Evolutionary conservation across 1,139 yeast species (phyloP), one percentile per base, ranked within the genome.

Genomic region (Taiozyma sp.): DNA sequence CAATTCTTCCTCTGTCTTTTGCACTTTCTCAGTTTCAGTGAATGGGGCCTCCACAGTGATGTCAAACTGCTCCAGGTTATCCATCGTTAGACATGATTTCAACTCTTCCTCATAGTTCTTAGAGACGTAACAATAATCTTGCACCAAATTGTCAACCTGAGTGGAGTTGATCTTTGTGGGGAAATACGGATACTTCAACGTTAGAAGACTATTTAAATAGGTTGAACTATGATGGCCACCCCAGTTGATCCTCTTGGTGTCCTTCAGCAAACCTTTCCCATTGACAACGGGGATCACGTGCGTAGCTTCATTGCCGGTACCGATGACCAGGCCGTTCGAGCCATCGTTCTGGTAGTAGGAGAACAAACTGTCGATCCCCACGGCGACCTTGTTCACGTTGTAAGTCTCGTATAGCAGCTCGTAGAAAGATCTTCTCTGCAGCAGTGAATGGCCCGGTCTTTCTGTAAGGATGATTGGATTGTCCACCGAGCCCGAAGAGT

Each of bases 101-200:
- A 91, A 68, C 59, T 92, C 98, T 16, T 75, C 71, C 29, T 76
- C 76, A 65, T 87, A 95, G 62, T 89, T 76, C 46, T 69, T 70
- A 49, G 96, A 83, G 3, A 91, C 81, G 63, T 89, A 91, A 62
- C 96, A 89, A 68, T 79, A 87, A 57, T 90, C 88, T 46, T 85
- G 80, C 49, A 91, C 78, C 63, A 93, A 68, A 53, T 79, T 72
- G 42, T 86, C 81, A 6, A 87, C 78, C 64, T 93, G 96, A 50
- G 76, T 72, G 13, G 72, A 70, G 9, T 83, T 76, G 50, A 93
- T 70, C 58, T 83, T 86, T 2, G 87, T 72, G 4, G 99, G 98
- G 65, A 91, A 93, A 60, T 84, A 85, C 0, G 99, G 99, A 68
- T 95, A 95, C 65, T 95, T 95, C 63, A 95, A 74, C 1, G 84